Percentiles rank a stretch among this genome's conserved stretches.
Evolutionary conservation across 306 rosid species (phyloP).

Genomic region (Canavalia gladiata): DNA sequence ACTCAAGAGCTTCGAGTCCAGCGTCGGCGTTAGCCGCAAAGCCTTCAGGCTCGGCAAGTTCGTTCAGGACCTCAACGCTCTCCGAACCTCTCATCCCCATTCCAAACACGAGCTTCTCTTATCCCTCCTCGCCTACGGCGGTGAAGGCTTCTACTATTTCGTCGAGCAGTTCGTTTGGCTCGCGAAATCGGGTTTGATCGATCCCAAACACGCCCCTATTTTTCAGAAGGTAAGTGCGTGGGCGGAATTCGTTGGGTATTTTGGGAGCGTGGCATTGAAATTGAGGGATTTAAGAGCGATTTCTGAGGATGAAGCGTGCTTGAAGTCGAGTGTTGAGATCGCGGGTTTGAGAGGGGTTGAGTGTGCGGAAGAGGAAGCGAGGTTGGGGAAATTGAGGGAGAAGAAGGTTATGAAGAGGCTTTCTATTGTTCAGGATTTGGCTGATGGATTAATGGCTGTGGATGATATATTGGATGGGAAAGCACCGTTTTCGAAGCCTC

Average conservation of each 20-base stretch:
- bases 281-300: conserved; percentile 63
- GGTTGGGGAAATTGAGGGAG: conserved; percentile 60
- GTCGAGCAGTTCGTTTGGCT: conserved; percentile 90
- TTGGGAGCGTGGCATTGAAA: conserved; percentile 60
- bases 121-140: conserved; percentile 71
- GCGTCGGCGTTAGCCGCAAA: conserved; percentile 88
- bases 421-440: conserved; percentile 86
- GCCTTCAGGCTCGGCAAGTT: conserved; percentile 94
- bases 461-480: conserved; percentile 81
- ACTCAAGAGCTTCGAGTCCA: conserved; percentile 84
- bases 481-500: conserved; percentile 64
- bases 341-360: conserved; percentile 37
- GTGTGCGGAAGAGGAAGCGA: conserved; percentile 54
- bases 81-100: conserved; percentile 56
- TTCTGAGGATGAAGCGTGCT: conserved; percentile 63
- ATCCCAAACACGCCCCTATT: not conserved
- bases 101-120: conserved; percentile 48
- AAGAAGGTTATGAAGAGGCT: conserved; percentile 76
- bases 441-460: conserved; percentile 83
- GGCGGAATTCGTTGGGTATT: conserved; percentile 47
- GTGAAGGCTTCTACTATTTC: conserved; percentile 84
- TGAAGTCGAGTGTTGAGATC: conserved; percentile 61
- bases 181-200: conserved; percentile 70
- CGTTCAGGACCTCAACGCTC: conserved; percentile 84
- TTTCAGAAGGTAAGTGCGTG: conserved; percentile 45